Conservation (phyloP, 2,329 filamentous ascomycete genomes). For the Emmonsiellopsis sp. region DNA sequence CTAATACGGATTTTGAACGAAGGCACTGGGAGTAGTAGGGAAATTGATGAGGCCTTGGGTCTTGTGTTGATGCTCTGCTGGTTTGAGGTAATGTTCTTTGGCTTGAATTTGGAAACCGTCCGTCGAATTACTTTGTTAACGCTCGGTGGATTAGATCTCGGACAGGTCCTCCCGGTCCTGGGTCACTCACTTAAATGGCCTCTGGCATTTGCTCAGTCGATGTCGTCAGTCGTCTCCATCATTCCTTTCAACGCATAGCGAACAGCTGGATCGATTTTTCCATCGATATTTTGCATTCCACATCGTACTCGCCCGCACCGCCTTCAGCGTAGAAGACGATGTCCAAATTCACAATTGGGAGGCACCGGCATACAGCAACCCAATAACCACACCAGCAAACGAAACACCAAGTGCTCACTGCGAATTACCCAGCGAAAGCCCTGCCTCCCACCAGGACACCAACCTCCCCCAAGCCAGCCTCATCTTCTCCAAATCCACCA, state of each 20-base stretch:
- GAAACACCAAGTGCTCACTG: background rate
- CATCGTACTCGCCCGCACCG: background rate
- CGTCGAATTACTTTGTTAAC: background rate
- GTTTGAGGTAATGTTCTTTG: background rate
- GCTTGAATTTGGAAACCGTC: too few relatives aligned
- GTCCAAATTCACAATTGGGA: background rate
- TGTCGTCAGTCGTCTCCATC: background rate
- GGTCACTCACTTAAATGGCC: background rate
- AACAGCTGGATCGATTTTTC: background rate
- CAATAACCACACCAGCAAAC: background rate
- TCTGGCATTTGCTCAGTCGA: background rate
- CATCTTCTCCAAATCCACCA: background rate
- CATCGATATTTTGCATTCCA: background rate
- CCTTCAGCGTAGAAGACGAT: background rate
- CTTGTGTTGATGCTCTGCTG: background rate
- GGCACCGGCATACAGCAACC: background rate
- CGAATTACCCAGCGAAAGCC: background rate
- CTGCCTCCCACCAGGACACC: too few relatives aligned
- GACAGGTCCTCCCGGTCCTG: background rate
- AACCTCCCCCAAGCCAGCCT: background rate
- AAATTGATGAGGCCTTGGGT: background rate
- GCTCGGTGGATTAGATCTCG: background rate
- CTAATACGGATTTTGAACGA: background rate
- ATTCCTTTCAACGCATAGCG: background rate
- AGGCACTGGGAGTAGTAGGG: background rate